Base-by-base conservation (phyloP, 2,329 filamentous ascomycete genomes). In the Fusarium ramigenum region DNA sequence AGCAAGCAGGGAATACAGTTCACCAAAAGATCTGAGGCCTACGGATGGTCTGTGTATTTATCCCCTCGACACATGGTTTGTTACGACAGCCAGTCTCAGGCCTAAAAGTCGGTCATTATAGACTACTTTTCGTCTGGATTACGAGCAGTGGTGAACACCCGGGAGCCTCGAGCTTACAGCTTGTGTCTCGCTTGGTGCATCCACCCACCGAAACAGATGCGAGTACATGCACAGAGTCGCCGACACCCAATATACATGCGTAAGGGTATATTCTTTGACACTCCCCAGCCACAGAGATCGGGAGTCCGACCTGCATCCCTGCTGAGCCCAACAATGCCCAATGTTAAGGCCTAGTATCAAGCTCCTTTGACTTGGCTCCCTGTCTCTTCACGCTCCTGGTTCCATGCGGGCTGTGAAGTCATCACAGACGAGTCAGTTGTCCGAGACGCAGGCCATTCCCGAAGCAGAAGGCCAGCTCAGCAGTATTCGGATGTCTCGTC, bases 381-480 rank as follows among this genome's bases (percentile, higher is more conserved):
- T 65, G 66, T 50, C 60, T 64, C 59, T 64, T 66, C 67, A 63
- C 53, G 58, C 66, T 74, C 73, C 66, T 69, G 72, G 72, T 75
- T 69, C 54, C 61, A 78, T 78, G 75, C 75, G 74, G 68, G 69
- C 72, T 65, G 73, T 77, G 73, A 78, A 78, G 76, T 78, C 76
- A 75, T 75, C 74, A 74, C 68, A 58, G 73, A 65, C 61, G 69
- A 78, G 74, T 77, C 65, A 75, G 70, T 70, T 60, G 66, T 54
- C 68, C 62, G 66, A 70, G 73, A 78, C 73, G 79, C 78, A 78
- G 64, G 72, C 74, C 70, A 75, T 78, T 78, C 79, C 79, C 68
- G 70, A 81, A 79, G 68, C 73, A 79, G 78, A 75, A 78, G 74
- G 79, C 75, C 78, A 80, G 60, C 78, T 80, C 79, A 80, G 61